phyloP scores from a whole-genome alignment of 2,329 filamentous ascomycete species.

The Rasamsonia emersonii region DNA sequence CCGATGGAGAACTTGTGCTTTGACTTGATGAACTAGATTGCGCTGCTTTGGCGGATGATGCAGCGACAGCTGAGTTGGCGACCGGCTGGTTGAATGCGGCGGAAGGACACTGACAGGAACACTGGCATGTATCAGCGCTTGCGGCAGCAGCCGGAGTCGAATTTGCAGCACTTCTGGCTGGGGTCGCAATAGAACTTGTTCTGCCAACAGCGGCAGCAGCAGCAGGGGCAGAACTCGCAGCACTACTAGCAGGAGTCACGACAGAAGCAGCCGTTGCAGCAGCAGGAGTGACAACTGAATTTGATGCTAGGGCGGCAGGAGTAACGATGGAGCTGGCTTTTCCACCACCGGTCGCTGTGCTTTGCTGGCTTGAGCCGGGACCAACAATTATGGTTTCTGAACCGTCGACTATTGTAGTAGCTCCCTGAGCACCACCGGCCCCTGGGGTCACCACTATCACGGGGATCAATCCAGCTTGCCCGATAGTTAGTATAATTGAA shows the following conservation, averaged over 20 bases:
- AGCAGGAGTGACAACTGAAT: slow-evolving; percentile 3
- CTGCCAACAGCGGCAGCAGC: background rate
- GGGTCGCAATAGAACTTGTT: background rate
- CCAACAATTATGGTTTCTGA: background rate
- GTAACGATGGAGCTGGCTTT: background rate
- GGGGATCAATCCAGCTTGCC: no score
- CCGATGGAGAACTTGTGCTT: background rate
- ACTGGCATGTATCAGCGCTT: slow-evolving; percentile 2
- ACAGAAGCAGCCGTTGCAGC: background rate
- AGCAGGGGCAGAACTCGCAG: background rate
- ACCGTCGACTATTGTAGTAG: no score
- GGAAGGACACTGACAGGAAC: slow-evolving; percentile 7
- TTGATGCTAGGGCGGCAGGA: background rate
- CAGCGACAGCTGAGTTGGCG: background rate
- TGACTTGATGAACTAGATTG: no score
- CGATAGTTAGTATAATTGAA: no score
- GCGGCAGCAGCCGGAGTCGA: background rate
- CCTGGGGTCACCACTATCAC: no score
- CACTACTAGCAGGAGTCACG: slow-evolving; percentile 2
- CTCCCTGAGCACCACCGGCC: no score
- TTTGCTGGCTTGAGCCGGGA: background rate
- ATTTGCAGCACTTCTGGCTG: background rate
- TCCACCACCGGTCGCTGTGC: background rate
- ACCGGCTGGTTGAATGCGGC: background rate
- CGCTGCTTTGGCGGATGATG: background rate